Evolutionary conservation across 495 filamentous ascomycete species (phyloP).

Genomic region (Penicillium lividum): DNA sequence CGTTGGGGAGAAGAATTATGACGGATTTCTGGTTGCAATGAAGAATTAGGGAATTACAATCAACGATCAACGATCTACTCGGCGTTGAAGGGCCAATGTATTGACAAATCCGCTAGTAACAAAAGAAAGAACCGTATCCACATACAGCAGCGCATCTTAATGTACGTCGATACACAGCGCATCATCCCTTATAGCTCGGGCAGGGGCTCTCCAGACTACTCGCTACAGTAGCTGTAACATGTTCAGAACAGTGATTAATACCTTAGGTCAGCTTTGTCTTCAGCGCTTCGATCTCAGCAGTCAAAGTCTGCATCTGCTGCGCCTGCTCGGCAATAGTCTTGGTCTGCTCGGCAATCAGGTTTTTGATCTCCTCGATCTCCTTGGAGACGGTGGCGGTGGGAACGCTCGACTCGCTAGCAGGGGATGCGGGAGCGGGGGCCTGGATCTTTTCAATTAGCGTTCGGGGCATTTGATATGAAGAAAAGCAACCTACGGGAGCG

Average conservation of each 20-base stretch:
- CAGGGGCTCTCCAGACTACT: conserved; percentile 4
- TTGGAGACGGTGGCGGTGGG: conserved; percentile 30
- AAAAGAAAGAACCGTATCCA: conserved; percentile 28
- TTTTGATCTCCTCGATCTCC: conserved; percentile 48
- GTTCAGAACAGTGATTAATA: conserved; percentile 5
- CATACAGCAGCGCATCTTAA: conserved; percentile 20
- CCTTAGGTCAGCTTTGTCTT: conserved; percentile 44
- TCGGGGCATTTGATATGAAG: background rate
- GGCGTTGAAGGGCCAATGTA: conserved; percentile 24
- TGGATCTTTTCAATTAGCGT: conserved; percentile 28
- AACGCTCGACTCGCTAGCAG: conserved; percentile 21
- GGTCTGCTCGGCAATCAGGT: conserved; percentile 46
- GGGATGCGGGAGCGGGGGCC: conserved; percentile 15
- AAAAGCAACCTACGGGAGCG: background rate
- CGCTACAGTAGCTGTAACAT: conserved; percentile 9
- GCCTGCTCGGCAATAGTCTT: conserved; percentile 48
- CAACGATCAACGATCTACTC: background rate
- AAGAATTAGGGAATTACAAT: background rate
- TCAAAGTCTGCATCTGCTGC: conserved; percentile 45
- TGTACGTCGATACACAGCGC: conserved; percentile 16
- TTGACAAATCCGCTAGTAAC: conserved; percentile 32
- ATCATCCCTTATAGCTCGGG: background rate
- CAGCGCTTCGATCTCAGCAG: conserved; percentile 47
- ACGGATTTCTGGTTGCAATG: no score
- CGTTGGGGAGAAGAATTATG: no score